Evolutionary conservation across 2,329 filamentous ascomycete genomes (phyloP).

Genomic region (Colletotrichum neosansevieriae): DNA sequence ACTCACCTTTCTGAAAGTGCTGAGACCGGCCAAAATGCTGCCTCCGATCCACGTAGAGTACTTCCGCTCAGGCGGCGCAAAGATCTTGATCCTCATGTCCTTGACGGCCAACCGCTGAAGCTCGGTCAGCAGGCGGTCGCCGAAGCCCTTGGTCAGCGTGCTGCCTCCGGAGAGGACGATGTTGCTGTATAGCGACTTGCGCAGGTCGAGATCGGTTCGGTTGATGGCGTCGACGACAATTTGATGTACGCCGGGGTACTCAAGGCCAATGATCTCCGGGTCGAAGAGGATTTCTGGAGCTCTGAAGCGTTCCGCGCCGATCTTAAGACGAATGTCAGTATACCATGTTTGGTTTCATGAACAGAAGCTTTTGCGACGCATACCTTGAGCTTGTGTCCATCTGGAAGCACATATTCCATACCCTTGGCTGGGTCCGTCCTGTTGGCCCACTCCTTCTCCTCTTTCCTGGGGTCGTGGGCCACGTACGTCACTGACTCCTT

Average conservation of each 20-base stretch:
- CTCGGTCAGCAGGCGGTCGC: conserved; percentile 90
- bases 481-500: conserved; percentile 97
- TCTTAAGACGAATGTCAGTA: conserved; percentile 57
- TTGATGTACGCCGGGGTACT: conserved; percentile 97
- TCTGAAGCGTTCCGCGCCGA: conserved; percentile 93
- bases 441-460: conserved; percentile 97
- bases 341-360: too few species aligned
- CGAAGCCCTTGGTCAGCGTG: conserved; percentile 96
- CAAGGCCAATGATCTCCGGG: conserved; percentile 94
- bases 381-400: conserved; percentile 93
- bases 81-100: conserved; percentile 99
- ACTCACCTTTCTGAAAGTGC: conserved; percentile 94
- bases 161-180: conserved; percentile 97
- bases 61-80: conserved; percentile 95
- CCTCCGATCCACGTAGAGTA: conserved; percentile 99
- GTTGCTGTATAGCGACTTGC: conserved; percentile 94
- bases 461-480: conserved; percentile 87
- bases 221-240: conserved; percentile 97
- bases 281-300: conserved; percentile 98
- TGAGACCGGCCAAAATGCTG: conserved; percentile 94
- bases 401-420: conserved; percentile 89
- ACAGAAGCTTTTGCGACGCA: background rate
- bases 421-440: conserved; percentile 77
- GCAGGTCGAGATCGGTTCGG: conserved; percentile 93
- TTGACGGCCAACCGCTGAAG: conserved; percentile 94